phyloP scores from a whole-genome alignment of 768 basidiomycete genomes.

The Trametes coccinea region DNA sequence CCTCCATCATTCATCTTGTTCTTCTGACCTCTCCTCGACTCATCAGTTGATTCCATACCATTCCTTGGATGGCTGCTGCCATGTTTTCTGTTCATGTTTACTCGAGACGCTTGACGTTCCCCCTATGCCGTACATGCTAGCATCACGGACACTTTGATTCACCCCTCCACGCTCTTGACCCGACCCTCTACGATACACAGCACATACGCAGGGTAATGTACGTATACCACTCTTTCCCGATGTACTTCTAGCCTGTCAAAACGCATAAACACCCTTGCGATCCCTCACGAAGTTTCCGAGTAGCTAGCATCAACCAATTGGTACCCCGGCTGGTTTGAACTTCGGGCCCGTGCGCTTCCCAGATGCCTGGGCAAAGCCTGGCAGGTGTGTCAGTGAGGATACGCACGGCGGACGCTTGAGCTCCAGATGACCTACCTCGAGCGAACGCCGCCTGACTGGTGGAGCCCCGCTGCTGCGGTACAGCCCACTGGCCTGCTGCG shows the following conservation, averaged over 20 bases:
- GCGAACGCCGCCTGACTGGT: background rate
- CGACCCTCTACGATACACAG: conserved; percentile 12
- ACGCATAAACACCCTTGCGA: conserved; percentile 11
- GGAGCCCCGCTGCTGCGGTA: conserved; percentile 7
- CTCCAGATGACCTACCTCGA: background rate
- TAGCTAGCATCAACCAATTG: conserved; percentile 4
- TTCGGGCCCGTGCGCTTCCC: conserved; percentile 17
- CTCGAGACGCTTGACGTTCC: conserved; percentile 8
- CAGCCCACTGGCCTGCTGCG: conserved; percentile 10
- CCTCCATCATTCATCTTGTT: background rate
- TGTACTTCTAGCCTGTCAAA: conserved; percentile 14
- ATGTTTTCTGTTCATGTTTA: background rate
- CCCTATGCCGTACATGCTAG: conserved; percentile 11
- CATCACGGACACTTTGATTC: conserved; percentile 2
- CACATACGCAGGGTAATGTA: conserved; percentile 17
- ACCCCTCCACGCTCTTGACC: background rate
- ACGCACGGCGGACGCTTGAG: background rate
- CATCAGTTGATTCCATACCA: background rate
- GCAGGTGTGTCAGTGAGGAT: background rate
- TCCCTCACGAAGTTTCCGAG: background rate
- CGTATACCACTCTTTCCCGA: conserved; percentile 15
- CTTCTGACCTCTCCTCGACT: background rate
- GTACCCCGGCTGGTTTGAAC: conserved; percentile 16
- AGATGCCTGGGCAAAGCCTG: background rate
- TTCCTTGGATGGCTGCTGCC: too few relatives aligned